A percentile compares a stretch with the other conserved stretches of the same genome.
These are phyloP conservation scores for Geum urbanum DNA, from an alignment of 306 rosid genomes.

Conservation along the genomic window DNA sequence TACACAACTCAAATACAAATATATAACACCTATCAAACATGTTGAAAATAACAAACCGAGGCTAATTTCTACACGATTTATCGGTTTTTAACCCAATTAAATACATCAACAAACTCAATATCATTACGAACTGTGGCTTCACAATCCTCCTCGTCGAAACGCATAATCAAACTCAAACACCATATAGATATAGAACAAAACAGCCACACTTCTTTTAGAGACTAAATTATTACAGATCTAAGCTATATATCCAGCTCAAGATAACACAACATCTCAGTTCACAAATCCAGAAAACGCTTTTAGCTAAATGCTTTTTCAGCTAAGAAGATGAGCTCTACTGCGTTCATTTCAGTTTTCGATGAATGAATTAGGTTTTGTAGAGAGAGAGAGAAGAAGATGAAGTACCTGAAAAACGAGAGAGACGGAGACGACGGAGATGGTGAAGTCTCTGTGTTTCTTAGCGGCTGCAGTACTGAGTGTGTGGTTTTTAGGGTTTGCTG, in stretches of 20 bases:
- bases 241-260: not conserved
- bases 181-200: too few species aligned
- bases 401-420: not conserved
- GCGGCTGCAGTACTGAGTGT: not conserved
- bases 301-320: not conserved
- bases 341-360: not conserved
- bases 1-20: not conserved
- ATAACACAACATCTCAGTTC: not conserved
- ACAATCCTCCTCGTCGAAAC: conserved; percentile 11
- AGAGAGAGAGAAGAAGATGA: not conserved
- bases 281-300: not conserved
- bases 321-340: not conserved
- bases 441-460: not conserved
- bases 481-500: not conserved
- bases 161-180: not conserved
- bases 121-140: conserved; percentile 49
- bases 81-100: not conserved
- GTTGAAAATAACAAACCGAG: too few species aligned
- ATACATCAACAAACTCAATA: not conserved
- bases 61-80: not conserved
- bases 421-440: not conserved
- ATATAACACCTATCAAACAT: too few species aligned
- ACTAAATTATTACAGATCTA: not conserved
- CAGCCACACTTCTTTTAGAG: not conserved
- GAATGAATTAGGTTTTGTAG: not conserved